These are phyloP conservation scores for Pestalotiopsis sp. DNA, from an alignment of 2,329 filamentous ascomycete species.

Conservation along the genomic window DNA sequence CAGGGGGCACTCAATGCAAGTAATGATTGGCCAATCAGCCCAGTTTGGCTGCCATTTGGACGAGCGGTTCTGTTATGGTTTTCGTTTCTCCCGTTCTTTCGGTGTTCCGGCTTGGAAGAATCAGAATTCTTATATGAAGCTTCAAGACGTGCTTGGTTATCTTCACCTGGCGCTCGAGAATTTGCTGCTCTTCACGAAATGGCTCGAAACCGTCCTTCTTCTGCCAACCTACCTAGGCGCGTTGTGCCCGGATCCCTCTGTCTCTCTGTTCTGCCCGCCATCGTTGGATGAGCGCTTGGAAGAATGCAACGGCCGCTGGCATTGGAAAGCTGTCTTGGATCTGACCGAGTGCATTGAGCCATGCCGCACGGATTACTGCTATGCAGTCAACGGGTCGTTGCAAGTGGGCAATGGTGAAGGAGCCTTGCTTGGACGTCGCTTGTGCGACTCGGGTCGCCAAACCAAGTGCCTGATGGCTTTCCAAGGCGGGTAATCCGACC, in stretches of 20 bases:
- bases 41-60: not conserved
- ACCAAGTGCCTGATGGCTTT: not conserved
- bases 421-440: not conserved
- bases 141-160: not conserved
- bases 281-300: not conserved
- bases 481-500: not conserved
- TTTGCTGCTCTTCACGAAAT: not conserved
- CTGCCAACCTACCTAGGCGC: not conserved
- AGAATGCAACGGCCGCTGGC: not conserved
- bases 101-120: not conserved
- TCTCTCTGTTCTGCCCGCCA: not conserved
- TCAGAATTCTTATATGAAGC: not conserved
- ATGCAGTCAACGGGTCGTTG: not conserved
- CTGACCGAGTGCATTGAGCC: not conserved
- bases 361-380: not conserved
- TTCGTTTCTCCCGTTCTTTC: not conserved
- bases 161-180: not conserved
- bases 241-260: not conserved
- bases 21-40: slow-evolving; percentile 1
- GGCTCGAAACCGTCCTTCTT: not conserved
- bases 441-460: not conserved
- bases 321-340: not conserved
- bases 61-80: not conserved
- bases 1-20: not conserved
- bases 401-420: not conserved